A percentile compares a stretch with the other conserved stretches of the same genome.
These are phyloP conservation scores for Salvia miltiorrhiza DNA, from an alignment of 257 asterid species.

Conservation along the genomic window DNA sequence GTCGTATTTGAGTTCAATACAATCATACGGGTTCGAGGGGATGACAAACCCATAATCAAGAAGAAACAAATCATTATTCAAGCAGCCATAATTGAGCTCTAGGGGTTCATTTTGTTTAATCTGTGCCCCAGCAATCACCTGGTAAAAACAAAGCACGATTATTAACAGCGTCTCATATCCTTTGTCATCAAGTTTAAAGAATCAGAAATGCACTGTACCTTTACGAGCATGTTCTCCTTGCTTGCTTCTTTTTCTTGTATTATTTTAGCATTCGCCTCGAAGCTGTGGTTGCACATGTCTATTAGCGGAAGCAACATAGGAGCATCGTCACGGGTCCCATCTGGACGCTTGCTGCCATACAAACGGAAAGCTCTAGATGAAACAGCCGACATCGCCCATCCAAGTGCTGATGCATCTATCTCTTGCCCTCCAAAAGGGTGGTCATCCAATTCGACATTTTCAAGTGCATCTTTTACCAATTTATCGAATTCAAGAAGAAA, in stretches of 20 bases:
- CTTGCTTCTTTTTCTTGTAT: slow-evolving; percentile 66
- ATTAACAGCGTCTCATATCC: neutral
- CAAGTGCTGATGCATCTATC: slow-evolving; percentile 84
- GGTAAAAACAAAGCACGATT: slow-evolving; percentile 14
- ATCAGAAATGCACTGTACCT: slow-evolving; percentile 42
- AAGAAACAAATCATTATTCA: slow-evolving; percentile 79
- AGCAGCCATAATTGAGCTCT: slow-evolving; percentile 80
- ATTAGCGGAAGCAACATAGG: slow-evolving; percentile 95
- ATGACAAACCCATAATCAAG: slow-evolving; percentile 88
- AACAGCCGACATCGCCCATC: slow-evolving; percentile 99
- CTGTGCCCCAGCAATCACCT: slow-evolving; percentile 71
- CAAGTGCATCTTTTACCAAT: slow-evolving; percentile 45
- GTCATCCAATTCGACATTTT: slow-evolving; percentile 40
- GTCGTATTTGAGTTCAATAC: slow-evolving; percentile 85
- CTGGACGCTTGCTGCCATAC: slow-evolving; percentile 53
- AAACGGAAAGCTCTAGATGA: slow-evolving; percentile 95
- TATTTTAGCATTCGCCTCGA: slow-evolving; percentile 83
- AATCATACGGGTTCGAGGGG: slow-evolving; percentile 79
- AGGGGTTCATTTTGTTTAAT: slow-evolving; percentile 59
- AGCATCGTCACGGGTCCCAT: slow-evolving; percentile 53
- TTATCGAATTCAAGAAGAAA: slow-evolving; percentile 87
- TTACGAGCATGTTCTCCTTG: slow-evolving; percentile 59
- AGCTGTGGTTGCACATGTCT: slow-evolving; percentile 99
- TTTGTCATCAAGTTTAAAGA: neutral
- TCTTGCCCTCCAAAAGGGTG: slow-evolving; percentile 87